Conservation (phyloP, 352 stramenopile genomes). For the Pythium dissotocum region DNA sequence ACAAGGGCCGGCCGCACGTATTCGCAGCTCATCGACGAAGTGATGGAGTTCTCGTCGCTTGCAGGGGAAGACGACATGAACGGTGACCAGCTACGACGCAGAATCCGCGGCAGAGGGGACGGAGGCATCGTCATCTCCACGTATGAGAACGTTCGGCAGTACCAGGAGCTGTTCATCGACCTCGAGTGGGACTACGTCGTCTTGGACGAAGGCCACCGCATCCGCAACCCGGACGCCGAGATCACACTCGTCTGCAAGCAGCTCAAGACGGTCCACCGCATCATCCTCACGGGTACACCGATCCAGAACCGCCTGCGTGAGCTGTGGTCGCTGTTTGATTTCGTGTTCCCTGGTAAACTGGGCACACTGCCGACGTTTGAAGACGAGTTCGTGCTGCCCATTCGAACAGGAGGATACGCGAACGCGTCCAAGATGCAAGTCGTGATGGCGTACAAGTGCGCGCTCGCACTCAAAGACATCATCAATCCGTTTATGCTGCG, state of each 20-base stretch:
- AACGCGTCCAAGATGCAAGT: slow-evolving; percentile 95
- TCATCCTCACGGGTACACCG: slow-evolving; percentile 92
- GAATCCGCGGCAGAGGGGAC: slow-evolving; percentile 14
- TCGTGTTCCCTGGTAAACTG: slow-evolving; percentile 97
- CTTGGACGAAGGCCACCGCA: slow-evolving; percentile 98
- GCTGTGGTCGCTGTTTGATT: slow-evolving; percentile 99
- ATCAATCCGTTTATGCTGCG: slow-evolving; percentile 97
- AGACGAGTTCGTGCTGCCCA: slow-evolving; percentile 96
- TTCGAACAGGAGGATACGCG: slow-evolving; percentile 92
- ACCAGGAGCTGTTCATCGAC: slow-evolving; percentile 88
- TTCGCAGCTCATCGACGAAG: slow-evolving; percentile 62
- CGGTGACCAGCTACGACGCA: not conserved
- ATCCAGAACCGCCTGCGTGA: slow-evolving; percentile 96
- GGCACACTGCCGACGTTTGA: slow-evolving; percentile 98
- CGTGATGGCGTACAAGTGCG: slow-evolving; percentile 96
- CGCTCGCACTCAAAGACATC: slow-evolving; percentile 94
- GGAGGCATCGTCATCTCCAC: slow-evolving; percentile 95
- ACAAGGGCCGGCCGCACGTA: slow-evolving; percentile 47
- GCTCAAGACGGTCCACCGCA: slow-evolving; percentile 86
- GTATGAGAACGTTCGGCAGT: slow-evolving; percentile 95
- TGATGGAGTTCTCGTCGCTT: slow-evolving; percentile 27
- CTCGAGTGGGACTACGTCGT: slow-evolving; percentile 97
- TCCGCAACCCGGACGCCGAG: slow-evolving; percentile 97
- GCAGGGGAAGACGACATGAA: slow-evolving; percentile 28
- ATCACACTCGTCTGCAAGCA: slow-evolving; percentile 95